These are phyloP conservation scores for Cladosporium austrohemisphaericum DNA, from an alignment of 2,329 filamentous ascomycete species.

Conservation along the genomic window DNA sequence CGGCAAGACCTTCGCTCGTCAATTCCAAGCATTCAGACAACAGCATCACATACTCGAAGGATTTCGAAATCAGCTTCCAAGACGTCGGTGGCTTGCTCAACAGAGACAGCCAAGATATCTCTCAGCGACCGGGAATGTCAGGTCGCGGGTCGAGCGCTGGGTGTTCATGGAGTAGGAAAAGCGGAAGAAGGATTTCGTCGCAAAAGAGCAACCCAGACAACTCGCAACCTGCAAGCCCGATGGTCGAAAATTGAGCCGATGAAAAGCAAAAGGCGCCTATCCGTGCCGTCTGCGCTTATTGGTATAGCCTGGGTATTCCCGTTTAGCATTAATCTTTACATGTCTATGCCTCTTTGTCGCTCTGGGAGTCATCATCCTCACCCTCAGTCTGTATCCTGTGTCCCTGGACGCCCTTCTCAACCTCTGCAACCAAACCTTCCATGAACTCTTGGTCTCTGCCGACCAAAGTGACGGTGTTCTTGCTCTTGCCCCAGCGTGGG, in stretches of 20 bases:
- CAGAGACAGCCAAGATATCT: neutral
- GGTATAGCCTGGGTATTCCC: neutral
- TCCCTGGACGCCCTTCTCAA: slow-evolving; percentile 72
- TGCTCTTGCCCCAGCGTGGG: slow-evolving; percentile 81
- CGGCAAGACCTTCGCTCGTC: neutral
- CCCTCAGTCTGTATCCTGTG: slow-evolving; percentile 66
- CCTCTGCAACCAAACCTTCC: slow-evolving; percentile 73
- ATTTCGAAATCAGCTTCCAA: slow-evolving; percentile 11
- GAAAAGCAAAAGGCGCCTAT: neutral
- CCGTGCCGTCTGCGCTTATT: slow-evolving; percentile 5
- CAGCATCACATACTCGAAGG: slow-evolving; percentile 10
- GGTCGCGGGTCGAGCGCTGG: neutral
- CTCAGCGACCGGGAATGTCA: neutral
- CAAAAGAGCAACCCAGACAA: slow-evolving; percentile 6
- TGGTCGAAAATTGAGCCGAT: neutral
- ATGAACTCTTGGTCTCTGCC: slow-evolving; percentile 70
- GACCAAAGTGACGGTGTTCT: slow-evolving; percentile 88
- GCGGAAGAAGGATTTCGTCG: slow-evolving; percentile 6
- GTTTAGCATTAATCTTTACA: slow-evolving; percentile 5
- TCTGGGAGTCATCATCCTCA: slow-evolving; percentile 46
- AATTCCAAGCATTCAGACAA: slow-evolving; percentile 3
- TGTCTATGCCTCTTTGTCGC: slow-evolving; percentile 35
- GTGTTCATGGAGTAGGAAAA: neutral
- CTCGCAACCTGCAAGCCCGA: neutral
- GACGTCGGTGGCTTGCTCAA: slow-evolving; percentile 5